phyloP scores from a whole-genome alignment of 192 early-diverging fungal genomes.

The Spizellomyces punctatus region DNA sequence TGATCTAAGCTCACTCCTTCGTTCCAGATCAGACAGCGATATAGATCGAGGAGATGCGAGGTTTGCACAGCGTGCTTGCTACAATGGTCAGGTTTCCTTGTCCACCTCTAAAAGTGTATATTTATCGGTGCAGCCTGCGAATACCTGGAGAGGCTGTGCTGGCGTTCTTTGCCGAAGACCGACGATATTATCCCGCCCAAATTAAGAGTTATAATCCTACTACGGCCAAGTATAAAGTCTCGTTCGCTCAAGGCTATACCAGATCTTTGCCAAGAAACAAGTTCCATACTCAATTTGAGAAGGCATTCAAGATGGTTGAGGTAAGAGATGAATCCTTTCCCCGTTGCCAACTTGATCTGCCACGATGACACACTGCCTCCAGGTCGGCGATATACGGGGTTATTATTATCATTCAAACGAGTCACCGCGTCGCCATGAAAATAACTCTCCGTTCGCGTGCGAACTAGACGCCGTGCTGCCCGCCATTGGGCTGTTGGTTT shows the following conservation, averaged over 20 bases:
- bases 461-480: background rate
- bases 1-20: too few species aligned
- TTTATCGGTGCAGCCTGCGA: conserved; percentile 2
- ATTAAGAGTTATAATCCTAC: background rate
- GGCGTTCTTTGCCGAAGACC: conserved; percentile 1
- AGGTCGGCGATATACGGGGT: background rate
- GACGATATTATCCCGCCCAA: conserved; percentile 14
- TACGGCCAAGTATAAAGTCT: conserved; percentile 17
- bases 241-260: background rate
- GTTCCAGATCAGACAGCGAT: too few species aligned
- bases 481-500: background rate
- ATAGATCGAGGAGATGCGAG: too few species aligned
- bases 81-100: too few species aligned
- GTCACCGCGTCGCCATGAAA: background rate
- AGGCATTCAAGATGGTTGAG: conserved; percentile 2
- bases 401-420: background rate
- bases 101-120: too few species aligned
- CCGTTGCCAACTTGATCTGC: background rate
- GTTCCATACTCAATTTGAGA: conserved; percentile 17
- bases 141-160: conserved; percentile 27
- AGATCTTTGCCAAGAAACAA: conserved; percentile 3
- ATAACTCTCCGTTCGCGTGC: background rate
- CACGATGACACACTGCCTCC: background rate
- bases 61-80: too few species aligned
- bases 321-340: background rate